Conservation (phyloP, 371 early-diverging fungal genomes). For the Cladochytrium tenue region DNA sequence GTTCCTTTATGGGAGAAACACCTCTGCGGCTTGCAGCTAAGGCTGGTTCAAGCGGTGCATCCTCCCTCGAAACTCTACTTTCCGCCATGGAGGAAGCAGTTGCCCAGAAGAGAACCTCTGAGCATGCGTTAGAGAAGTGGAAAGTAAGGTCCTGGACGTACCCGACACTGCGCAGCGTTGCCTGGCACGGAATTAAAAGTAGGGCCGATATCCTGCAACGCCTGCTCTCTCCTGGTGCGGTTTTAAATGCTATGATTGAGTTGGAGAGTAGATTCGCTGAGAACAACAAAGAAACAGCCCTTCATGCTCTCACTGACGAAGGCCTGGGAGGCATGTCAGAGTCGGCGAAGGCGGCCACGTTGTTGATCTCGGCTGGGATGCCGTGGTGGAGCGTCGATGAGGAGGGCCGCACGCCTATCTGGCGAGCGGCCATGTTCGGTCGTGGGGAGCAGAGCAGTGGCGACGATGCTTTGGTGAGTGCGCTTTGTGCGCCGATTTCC, state of each 20-base stretch:
- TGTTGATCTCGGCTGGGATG: not conserved
- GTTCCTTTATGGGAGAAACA: not conserved
- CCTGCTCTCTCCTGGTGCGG: not conserved
- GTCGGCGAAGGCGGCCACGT: not conserved
- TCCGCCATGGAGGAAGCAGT: not conserved
- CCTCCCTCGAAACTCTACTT: not conserved
- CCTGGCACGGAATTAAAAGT: not conserved
- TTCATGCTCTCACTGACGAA: not conserved
- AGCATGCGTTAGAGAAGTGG: not conserved
- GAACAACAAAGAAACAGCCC: not conserved
- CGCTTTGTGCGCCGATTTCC: not conserved
- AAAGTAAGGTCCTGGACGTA: not conserved
- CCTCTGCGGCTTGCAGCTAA: not conserved
- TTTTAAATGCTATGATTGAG: not conserved
- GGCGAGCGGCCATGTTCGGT: not conserved
- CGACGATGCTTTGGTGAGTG: not conserved
- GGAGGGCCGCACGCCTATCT: not conserved
- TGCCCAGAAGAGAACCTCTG: not conserved
- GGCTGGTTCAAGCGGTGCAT: not conserved
- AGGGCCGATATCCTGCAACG: not conserved
- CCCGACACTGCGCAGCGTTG: not conserved
- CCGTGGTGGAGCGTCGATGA: not conserved
- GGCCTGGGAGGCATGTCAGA: not conserved
- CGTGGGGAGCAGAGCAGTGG: not conserved
- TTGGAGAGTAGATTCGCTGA: not conserved